Conservation (phyloP, 257 asterid genomes). For the Cordia subcordata region DNA sequence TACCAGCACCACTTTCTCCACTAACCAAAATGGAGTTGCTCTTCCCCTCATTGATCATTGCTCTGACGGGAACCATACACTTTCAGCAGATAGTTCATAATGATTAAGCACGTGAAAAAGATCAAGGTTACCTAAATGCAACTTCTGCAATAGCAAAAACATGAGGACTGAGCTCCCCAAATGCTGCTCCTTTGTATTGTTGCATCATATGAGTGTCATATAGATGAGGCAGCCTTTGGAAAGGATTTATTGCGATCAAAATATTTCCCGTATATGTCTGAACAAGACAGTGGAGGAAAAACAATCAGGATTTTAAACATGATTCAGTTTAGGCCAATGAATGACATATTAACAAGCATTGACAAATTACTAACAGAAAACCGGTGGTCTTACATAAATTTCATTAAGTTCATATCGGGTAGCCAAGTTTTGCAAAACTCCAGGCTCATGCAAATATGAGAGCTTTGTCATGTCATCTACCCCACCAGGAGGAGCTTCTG, state of each 20-base stretch:
- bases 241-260: slow-evolving; percentile 96
- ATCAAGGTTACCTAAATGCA: slow-evolving; percentile 62
- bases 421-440: slow-evolving; percentile 91
- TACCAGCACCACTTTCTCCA: slow-evolving; percentile 99
- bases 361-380: slow-evolving; percentile 1
- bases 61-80: slow-evolving; percentile 45
- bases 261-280: slow-evolving; percentile 99
- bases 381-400: slow-evolving; percentile 56
- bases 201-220: slow-evolving; percentile 99
- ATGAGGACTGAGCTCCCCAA: slow-evolving; percentile 99
- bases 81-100: neutral
- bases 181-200: slow-evolving; percentile 96
- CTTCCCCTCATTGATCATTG: slow-evolving; percentile 89
- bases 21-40: slow-evolving; percentile 99
- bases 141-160: slow-evolving; percentile 98
- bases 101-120: slow-evolving; percentile 1
- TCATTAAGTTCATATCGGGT: slow-evolving; percentile 97
- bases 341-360: neutral
- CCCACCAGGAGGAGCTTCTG: slow-evolving; percentile 98
- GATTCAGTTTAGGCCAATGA: neutral
- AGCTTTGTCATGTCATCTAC: slow-evolving; percentile 99
- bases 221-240: slow-evolving; percentile 97
- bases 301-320: slow-evolving; percentile 1
- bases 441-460: slow-evolving; percentile 98
- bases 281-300: slow-evolving; percentile 18